phyloP scores from a whole-genome alignment of 352 stramenopile species.

The Nothophytophthora sp. region DNA sequence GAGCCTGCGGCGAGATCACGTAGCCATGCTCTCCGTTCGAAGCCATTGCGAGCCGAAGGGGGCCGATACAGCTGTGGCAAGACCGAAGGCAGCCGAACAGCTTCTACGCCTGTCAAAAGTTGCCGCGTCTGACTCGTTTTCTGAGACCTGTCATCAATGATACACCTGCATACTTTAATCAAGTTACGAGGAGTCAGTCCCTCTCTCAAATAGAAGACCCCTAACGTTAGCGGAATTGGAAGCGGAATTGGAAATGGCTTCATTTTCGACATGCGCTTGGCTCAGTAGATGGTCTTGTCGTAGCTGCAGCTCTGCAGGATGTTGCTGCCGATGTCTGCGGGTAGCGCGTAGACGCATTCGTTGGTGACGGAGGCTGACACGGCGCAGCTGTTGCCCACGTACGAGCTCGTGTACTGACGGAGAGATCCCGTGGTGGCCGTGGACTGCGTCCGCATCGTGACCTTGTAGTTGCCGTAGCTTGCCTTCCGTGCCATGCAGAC shows the following conservation, averaged over 20 bases:
- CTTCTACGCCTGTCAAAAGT: too few species aligned
- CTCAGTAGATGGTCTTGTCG: constrained; percentile 46
- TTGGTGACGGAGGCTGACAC: constrained; percentile 19
- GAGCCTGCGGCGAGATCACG: constrained; percentile 22
- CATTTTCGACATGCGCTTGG: too few species aligned
- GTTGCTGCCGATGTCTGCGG: constrained; percentile 35
- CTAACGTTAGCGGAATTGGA: too few species aligned
- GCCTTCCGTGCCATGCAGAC: constrained; percentile 51
- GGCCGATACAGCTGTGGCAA: too few species aligned
- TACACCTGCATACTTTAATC: constrained; percentile 5
- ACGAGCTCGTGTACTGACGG: constrained; percentile 52
- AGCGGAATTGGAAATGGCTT: too few species aligned
- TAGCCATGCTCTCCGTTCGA: constrained; percentile 12
- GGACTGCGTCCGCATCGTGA: constrained; percentile 59
- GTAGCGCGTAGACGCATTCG: constrained; percentile 51
- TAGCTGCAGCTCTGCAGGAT: constrained; percentile 39
- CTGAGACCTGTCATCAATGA: constrained; percentile 4
- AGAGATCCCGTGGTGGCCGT: constrained; percentile 21
- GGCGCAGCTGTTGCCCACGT: constrained; percentile 66
- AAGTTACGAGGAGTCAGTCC: constrained; percentile 3
- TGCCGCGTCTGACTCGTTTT: constrained; percentile 27
- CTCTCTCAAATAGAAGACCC: constrained; percentile 1
- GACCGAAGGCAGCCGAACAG: too few species aligned
- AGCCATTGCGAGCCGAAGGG: too few species aligned
- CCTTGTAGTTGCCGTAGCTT: constrained; percentile 72